Conservation (phyloP, 2,329 filamentous ascomycete genomes). For the Hypoxylon sp. region DNA sequence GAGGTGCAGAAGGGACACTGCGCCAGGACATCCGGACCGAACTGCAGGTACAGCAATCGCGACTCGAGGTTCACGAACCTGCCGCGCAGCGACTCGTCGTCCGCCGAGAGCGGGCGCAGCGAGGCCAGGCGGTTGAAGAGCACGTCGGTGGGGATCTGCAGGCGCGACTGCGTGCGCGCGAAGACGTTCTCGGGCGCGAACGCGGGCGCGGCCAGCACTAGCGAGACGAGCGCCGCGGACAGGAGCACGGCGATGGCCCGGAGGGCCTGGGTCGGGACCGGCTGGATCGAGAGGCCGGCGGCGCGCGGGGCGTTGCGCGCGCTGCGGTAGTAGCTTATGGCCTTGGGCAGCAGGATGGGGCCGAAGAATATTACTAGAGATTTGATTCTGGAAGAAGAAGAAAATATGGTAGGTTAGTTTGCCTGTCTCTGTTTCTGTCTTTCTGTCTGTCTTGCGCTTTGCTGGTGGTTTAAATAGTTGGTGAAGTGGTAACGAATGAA, state of each 20-base stretch:
- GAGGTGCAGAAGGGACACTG: constrained; percentile 83
- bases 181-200: constrained; percentile 87
- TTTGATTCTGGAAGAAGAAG: constrained; percentile 62
- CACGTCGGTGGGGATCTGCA: constrained; percentile 85
- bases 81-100: constrained; percentile 71
- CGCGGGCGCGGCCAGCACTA: constrained; percentile 68
- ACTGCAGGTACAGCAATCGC: constrained; percentile 82
- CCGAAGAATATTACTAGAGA: constrained; percentile 70
- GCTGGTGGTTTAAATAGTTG: too few species aligned
- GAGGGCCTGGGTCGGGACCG: constrained; percentile 62
- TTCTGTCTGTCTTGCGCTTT: too few species aligned
- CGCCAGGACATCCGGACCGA: constrained; percentile 76
- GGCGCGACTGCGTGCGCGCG: constrained; percentile 75
- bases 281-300: constrained; percentile 60
- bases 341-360: constrained; percentile 74
- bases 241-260: constrained; percentile 69
- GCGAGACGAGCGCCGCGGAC: constrained; percentile 58
- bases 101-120: constrained; percentile 64
- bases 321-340: constrained; percentile 70
- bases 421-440: constrained; percentile 18
- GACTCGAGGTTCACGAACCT: constrained; percentile 77
- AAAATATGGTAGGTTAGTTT: constrained; percentile 11
- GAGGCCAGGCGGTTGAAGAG: constrained; percentile 78
- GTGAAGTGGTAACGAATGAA: too few species aligned
- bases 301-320: constrained; percentile 53